Conservation (phyloP, 768 basidiomycete genomes). For the Termitomyces sp. region DNA sequence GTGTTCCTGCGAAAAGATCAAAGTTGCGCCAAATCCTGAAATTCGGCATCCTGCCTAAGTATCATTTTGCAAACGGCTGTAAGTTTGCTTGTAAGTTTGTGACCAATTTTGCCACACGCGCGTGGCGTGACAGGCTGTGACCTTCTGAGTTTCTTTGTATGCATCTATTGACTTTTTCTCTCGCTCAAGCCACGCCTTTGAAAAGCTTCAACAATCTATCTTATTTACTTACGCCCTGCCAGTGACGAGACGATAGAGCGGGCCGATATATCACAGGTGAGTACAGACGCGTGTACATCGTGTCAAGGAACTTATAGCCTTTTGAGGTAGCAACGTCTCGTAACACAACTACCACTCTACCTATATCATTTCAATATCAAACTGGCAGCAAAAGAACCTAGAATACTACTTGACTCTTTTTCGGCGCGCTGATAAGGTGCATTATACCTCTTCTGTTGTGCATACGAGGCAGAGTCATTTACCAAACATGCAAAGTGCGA, state of each 20-base stretch:
- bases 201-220: neutral
- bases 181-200: neutral
- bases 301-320: neutral
- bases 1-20: no score
- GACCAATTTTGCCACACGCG: neutral
- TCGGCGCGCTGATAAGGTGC: constrained; percentile 18
- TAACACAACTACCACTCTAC: neutral
- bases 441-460: neutral
- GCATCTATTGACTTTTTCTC: neutral
- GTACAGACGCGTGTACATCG: neutral
- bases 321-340: neutral
- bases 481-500: constrained; percentile 17
- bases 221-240: neutral
- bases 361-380: neutral
- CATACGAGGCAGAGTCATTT: neutral
- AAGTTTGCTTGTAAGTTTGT: no score
- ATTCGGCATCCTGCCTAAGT: no score
- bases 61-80: no score
- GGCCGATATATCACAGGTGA: neutral
- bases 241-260: neutral
- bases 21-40: no score
- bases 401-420: neutral
- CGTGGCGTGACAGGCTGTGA: neutral
- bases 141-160: neutral
- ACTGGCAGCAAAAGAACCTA: constrained; percentile 2